phyloP scores from a whole-genome alignment of 768 basidiomycete genomes.

The Boletus sp. region DNA sequence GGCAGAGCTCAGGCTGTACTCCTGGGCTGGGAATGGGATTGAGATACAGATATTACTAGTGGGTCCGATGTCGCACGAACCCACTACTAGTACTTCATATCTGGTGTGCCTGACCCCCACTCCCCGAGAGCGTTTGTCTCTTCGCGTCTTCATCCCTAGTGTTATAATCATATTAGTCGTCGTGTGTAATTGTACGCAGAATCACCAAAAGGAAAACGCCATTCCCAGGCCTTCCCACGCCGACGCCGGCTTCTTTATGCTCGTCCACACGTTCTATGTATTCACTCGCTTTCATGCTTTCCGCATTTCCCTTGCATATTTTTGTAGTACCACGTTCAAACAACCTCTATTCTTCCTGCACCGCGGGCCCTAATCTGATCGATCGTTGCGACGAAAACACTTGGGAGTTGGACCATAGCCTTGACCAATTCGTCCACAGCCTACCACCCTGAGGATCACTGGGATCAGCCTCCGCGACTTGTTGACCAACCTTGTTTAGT shows the following conservation, averaged over 20 bases:
- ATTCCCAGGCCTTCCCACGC: slow-evolving; percentile 3
- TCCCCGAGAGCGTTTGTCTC: slow-evolving; percentile 3
- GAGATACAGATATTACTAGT: slow-evolving; percentile 27
- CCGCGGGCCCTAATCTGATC: slow-evolving; percentile 1
- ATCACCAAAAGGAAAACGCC: slow-evolving; percentile 8
- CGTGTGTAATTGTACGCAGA: slow-evolving; percentile 24
- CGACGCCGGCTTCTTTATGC: background rate
- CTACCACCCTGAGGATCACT: slow-evolving; percentile 3
- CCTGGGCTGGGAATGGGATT: slow-evolving; percentile 28
- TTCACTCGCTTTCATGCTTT: slow-evolving; percentile 1
- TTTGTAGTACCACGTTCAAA: slow-evolving; percentile 1
- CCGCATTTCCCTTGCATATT: slow-evolving; percentile 7
- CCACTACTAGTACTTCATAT: slow-evolving; percentile 5
- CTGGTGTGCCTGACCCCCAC: background rate
- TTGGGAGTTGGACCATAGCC: background rate
- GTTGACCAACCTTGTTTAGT: background rate
- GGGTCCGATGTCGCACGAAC: background rate
- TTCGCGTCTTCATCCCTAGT: slow-evolving; percentile 7
- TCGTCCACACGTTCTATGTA: slow-evolving; percentile 11
- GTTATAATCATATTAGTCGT: slow-evolving; percentile 21
- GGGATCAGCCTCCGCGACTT: background rate
- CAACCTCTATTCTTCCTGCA: background rate
- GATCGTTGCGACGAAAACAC: background rate
- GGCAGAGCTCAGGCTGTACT: slow-evolving; percentile 28
- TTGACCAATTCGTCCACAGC: slow-evolving; percentile 1